Percentiles rank a stretch among this genome's conserved stretches.
phyloP scores from a whole-genome alignment of 257 asterid species.

The Thymus mandschuricus region DNA sequence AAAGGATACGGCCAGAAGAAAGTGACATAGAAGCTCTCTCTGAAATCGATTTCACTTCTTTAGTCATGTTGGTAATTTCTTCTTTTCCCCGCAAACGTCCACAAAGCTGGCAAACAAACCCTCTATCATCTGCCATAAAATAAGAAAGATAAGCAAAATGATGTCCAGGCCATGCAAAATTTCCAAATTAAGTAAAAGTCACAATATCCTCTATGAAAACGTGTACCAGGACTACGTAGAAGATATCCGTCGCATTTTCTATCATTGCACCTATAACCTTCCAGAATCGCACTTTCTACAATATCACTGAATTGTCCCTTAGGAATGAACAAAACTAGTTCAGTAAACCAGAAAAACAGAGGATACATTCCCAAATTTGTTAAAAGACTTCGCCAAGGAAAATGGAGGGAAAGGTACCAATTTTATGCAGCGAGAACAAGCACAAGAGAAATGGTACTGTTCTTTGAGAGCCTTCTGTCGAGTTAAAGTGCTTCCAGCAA shows the following conservation, averaged over 20 bases:
- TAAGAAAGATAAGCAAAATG: constrained; percentile 22
- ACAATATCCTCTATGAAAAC: constrained; percentile 10
- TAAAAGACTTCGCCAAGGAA: constrained; percentile 21
- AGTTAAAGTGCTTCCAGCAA: constrained; percentile 90
- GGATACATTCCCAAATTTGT: constrained; percentile 3
- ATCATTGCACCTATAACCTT: constrained; percentile 86
- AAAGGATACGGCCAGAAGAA: constrained; percentile 74
- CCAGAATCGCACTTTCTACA: constrained; percentile 83
- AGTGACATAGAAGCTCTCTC: constrained; percentile 58
- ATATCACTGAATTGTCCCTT: constrained; percentile 83
- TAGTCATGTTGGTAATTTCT: constrained; percentile 51
- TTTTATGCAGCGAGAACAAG: constrained; percentile 75
- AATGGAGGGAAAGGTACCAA: constrained; percentile 51
- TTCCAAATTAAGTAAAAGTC: constrained; percentile 7
- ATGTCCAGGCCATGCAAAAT: constrained; percentile 16
- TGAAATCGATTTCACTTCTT: constrained; percentile 55
- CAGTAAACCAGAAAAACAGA: constrained; percentile 25
- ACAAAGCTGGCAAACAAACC: constrained; percentile 81
- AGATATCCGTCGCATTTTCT: constrained; percentile 70
- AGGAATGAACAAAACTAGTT: constrained; percentile 32
- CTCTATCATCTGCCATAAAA: constrained; percentile 60
- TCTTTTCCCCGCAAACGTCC: constrained; percentile 81
- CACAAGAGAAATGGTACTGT: constrained; percentile 84
- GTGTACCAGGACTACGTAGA: constrained; percentile 66
- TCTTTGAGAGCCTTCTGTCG: constrained; percentile 91